Percentiles rank a stretch among this genome's conserved stretches.
These are phyloP conservation scores for Solanum ossicruentum DNA, from an alignment of 257 asterid species.

Conservation along the genomic window DNA sequence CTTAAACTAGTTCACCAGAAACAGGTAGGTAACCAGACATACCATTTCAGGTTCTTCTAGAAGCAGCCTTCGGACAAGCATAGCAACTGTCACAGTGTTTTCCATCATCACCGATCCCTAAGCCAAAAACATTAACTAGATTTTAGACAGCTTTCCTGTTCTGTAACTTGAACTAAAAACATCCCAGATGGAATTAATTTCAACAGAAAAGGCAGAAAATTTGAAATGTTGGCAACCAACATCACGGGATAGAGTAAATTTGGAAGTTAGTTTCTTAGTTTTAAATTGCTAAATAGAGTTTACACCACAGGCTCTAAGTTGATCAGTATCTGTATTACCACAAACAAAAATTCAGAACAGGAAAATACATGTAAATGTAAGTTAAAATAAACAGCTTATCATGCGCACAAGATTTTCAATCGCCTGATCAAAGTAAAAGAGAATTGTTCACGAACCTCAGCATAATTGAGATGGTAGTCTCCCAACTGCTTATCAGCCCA, in stretches of 20 bases:
- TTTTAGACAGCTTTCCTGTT: not conserved
- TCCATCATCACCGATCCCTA: conserved; percentile 81
- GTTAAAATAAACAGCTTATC: not conserved
- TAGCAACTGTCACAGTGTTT: conserved; percentile 55
- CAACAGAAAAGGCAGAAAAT: not conserved
- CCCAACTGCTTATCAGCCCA: conserved; percentile 88
- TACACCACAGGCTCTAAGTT: not conserved
- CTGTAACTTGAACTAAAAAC: not conserved
- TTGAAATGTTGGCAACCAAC: not conserved
- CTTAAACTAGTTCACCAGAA: not conserved
- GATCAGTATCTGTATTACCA: not conserved
- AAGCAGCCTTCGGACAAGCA: conserved; percentile 83
- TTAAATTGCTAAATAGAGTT: not conserved
- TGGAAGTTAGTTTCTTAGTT: not conserved
- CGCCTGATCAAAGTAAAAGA: not conserved
- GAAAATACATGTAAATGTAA: not conserved
- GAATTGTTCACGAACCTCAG: conserved; percentile 44
- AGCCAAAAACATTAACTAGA: not conserved
- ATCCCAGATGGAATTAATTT: not conserved
- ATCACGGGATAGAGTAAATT: not conserved
- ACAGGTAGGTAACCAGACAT: not conserved
- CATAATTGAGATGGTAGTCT: conserved; percentile 75
- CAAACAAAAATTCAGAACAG: not conserved
- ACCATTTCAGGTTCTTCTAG: conserved; percentile 94
- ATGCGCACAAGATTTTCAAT: not conserved